A percentile compares a stretch with the other conserved stretches of the same genome.
phyloP scores from a whole-genome alignment of 2,329 filamentous ascomycete species.

The Phaeophleospora eucalypticola region DNA sequence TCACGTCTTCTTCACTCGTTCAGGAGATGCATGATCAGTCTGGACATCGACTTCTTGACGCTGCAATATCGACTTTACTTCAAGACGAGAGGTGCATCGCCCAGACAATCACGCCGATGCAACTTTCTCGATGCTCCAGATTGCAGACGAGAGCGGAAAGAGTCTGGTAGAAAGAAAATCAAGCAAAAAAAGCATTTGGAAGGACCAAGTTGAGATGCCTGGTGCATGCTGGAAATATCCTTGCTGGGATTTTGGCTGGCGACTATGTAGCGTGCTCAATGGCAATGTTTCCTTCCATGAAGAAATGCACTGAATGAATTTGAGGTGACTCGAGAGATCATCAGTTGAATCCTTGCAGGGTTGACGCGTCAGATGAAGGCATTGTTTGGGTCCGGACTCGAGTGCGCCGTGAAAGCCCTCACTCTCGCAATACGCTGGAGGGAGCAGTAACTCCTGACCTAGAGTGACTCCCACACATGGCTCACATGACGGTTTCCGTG shows the following conservation, averaged over 20 bases:
- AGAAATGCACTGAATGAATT: not conserved
- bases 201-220: slow-evolving; percentile 3
- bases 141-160: slow-evolving; percentile 1
- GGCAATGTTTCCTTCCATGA: slow-evolving; percentile 4
- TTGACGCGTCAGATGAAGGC: no score
- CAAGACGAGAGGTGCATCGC: no score
- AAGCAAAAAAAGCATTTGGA: slow-evolving; percentile 11
- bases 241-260: slow-evolving; percentile 1
- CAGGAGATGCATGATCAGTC: slow-evolving; percentile 31
- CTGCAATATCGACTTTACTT: no score
- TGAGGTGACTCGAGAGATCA: no score
- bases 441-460: no score
- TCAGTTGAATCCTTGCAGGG: no score
- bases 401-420: no score
- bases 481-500: no score
- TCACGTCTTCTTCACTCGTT: slow-evolving; percentile 30
- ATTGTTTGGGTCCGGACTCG: no score
- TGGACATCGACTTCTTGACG: slow-evolving; percentile 8
- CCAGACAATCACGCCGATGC: not conserved
- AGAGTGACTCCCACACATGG: no score
- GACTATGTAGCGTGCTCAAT: slow-evolving; percentile 12
- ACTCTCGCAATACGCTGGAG: no score
- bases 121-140: not conserved
- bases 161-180: slow-evolving; percentile 22
- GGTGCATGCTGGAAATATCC: slow-evolving; percentile 4